These are phyloP conservation scores for Tetracladium marchalianum DNA, from an alignment of 495 filamentous ascomycete genomes.

Conservation along the genomic window DNA sequence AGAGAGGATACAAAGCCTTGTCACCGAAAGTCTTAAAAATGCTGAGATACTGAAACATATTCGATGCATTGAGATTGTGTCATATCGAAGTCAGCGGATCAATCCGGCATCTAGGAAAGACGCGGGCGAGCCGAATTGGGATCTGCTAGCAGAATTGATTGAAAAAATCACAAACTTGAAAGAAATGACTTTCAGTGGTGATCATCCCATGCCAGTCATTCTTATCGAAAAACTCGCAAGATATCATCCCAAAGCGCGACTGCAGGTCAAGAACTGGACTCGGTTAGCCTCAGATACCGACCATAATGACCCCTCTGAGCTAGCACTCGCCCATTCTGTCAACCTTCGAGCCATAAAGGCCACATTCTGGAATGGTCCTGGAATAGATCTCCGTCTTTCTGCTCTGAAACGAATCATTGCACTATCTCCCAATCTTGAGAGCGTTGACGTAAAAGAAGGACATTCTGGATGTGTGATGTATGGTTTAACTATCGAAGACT, in stretches of 20 bases:
- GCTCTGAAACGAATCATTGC: conserved; percentile 1
- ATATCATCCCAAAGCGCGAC: background rate
- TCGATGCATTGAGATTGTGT: background rate
- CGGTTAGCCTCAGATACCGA: background rate
- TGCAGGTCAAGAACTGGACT: background rate
- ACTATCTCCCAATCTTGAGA: background rate
- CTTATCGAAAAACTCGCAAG: background rate
- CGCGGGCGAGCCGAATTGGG: background rate
- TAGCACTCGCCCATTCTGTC: background rate
- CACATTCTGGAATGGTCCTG: background rate
- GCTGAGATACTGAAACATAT: background rate
- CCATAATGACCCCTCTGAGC: background rate
- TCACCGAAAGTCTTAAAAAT: background rate
- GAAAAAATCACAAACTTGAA: background rate
- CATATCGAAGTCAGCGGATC: background rate
- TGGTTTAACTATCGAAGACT: background rate
- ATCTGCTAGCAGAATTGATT: background rate
- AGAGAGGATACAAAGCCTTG: background rate
- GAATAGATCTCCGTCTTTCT: background rate
- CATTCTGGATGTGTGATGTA: background rate
- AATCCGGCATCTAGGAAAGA: background rate
- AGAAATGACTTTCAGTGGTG: background rate
- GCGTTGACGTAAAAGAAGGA: background rate
- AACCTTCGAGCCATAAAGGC: background rate
- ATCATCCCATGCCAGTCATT: background rate